A percentile compares a stretch with the other conserved stretches of the same genome.
Conservation (phyloP, 192 early-diverging fungal species). For the Coemansia furcata region DNA sequence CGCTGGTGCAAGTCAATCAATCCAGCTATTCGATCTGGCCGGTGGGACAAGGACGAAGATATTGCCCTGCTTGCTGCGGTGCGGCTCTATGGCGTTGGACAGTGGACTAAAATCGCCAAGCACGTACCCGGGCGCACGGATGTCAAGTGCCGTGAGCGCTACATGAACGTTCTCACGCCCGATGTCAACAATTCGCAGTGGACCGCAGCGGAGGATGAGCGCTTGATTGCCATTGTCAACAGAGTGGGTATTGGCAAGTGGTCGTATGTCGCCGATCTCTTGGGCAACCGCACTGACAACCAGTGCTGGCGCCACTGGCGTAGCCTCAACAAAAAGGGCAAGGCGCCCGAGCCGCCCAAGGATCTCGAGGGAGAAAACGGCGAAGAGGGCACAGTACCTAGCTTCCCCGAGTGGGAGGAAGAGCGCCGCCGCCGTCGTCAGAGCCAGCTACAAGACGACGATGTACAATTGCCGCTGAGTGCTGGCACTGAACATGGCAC, state of each 20-base stretch:
- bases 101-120: constrained; percentile 71
- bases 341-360: constrained; percentile 49
- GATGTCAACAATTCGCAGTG: constrained; percentile 58
- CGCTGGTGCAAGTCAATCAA: constrained; percentile 72
- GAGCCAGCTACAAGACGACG: not conserved
- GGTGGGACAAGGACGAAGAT: constrained; percentile 71
- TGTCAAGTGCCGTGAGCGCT: constrained; percentile 77
- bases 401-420: constrained; percentile 52
- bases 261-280: constrained; percentile 54
- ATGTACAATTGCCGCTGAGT: not conserved
- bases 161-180: constrained; percentile 66
- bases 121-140: constrained; percentile 72
- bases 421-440: constrained; percentile 26
- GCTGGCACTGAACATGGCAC: not conserved
- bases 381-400: constrained; percentile 51
- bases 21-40: constrained; percentile 61
- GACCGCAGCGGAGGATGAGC: constrained; percentile 54
- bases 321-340: constrained; percentile 52
- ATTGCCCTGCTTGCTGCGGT: constrained; percentile 62
- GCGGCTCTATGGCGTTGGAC: constrained; percentile 62
- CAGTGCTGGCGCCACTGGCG: constrained; percentile 56
- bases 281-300: constrained; percentile 58
- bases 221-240: constrained; percentile 42
- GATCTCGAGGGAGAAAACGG: constrained; percentile 26
- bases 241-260: constrained; percentile 56